Evolutionary conservation across 805 yeast genomes (phyloP).

Genomic region (Candida ortonii): DNA sequence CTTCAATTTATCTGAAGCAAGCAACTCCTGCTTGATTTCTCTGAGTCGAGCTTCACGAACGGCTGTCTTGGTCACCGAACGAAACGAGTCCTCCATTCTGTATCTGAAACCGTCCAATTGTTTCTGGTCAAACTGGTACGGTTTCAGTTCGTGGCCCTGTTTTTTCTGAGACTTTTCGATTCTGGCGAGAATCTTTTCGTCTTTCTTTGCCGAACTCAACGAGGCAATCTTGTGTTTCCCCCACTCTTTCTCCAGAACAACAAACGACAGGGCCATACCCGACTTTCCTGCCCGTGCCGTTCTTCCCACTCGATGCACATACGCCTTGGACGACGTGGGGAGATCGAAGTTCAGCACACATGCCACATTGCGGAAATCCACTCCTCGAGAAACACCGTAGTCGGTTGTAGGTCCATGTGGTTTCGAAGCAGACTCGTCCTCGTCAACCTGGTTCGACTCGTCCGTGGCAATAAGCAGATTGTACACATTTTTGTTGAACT

Average conservation of each 20-base stretch:
- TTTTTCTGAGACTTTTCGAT: slow-evolving; percentile 74
- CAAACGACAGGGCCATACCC: slow-evolving; percentile 93
- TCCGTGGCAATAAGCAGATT: slow-evolving; percentile 91
- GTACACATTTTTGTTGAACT: slow-evolving; percentile 87
- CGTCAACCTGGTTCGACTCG: slow-evolving; percentile 64
- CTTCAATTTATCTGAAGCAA: slow-evolving; percentile 85
- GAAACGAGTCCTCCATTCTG: slow-evolving; percentile 94
- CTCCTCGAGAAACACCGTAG: slow-evolving; percentile 95
- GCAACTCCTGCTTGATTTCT: slow-evolving; percentile 82
- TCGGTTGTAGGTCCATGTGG: slow-evolving; percentile 40
- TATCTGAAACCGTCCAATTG: slow-evolving; percentile 96
- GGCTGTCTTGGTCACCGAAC: slow-evolving; percentile 87
- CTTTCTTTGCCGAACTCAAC: slow-evolving; percentile 67
- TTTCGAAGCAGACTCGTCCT: slow-evolving; percentile 29
- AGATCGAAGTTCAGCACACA: slow-evolving; percentile 94
- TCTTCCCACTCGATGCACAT: slow-evolving; percentile 92
- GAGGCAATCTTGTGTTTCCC: slow-evolving; percentile 86
- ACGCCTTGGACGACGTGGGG: slow-evolving; percentile 84
- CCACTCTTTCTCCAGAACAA: slow-evolving; percentile 75
- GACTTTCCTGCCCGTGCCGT: slow-evolving; percentile 97
- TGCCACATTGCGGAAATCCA: slow-evolving; percentile 93
- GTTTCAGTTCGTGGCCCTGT: slow-evolving; percentile 71
- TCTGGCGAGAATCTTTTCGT: slow-evolving; percentile 79
- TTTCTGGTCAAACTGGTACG: slow-evolving; percentile 85
- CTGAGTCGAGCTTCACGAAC: slow-evolving; percentile 90